phyloP scores from a whole-genome alignment of 23 red algal species.

The Cyanidiococcus yangmingshanensis region DNA sequence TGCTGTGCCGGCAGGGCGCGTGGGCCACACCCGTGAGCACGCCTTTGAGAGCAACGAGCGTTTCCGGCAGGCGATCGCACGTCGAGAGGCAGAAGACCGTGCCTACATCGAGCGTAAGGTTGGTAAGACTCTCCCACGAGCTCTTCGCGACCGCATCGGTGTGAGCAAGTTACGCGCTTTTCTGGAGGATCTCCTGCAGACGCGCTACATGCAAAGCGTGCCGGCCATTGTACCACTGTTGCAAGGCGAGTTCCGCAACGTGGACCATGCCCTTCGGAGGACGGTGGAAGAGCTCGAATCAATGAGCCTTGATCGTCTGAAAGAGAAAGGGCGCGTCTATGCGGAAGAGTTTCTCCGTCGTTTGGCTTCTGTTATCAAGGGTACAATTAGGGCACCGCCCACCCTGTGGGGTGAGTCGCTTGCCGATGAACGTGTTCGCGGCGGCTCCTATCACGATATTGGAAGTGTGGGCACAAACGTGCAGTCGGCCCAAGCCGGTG shows the following conservation, averaged over 20 bases:
- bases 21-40: slow-evolving; percentile 10
- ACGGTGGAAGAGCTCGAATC: slow-evolving; percentile 5
- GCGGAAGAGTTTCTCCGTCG: slow-evolving; percentile 8
- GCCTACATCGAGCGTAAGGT: slow-evolving; percentile 18
- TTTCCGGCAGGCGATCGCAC: slow-evolving; percentile 17
- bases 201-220: slow-evolving; percentile 20
- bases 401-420: slow-evolving; percentile 12
- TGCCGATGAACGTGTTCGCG: slow-evolving; percentile 5
- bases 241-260: slow-evolving; percentile 19
- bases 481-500: not conserved
- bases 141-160: slow-evolving; percentile 9
- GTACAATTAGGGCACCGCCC: slow-evolving; percentile 7
- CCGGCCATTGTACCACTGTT: not conserved
- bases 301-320: not conserved
- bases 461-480: not conserved
- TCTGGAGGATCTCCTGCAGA: slow-evolving; percentile 17
- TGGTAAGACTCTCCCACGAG: not conserved
- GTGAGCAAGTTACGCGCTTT: slow-evolving; percentile 14
- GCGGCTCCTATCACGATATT: slow-evolving; percentile 11
- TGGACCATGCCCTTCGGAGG: slow-evolving; percentile 8
- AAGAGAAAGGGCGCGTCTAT: slow-evolving; percentile 20
- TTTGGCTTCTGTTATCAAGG: slow-evolving; percentile 6
- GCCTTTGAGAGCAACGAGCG: slow-evolving; percentile 17
- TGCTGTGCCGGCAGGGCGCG: slow-evolving; percentile 5
- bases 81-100: slow-evolving; percentile 12